A percentile compares a stretch with the other conserved stretches of the same genome.
These are phyloP conservation scores for Russula earlei DNA, from an alignment of 768 basidiomycete genomes.

Conservation along the genomic window DNA sequence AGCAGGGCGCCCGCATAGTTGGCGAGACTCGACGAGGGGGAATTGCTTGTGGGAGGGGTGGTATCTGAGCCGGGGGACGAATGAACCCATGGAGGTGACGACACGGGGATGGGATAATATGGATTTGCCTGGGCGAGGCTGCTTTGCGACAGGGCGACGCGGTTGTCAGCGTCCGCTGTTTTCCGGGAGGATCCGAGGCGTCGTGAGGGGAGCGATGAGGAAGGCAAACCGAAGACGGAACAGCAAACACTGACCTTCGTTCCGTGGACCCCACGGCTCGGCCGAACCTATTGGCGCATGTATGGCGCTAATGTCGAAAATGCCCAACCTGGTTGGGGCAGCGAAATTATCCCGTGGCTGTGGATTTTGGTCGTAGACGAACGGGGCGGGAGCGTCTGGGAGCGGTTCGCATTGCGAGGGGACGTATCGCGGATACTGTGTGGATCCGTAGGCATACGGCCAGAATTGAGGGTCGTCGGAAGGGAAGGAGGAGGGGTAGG, in stretches of 20 bases:
- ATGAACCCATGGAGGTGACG: conserved; percentile 12
- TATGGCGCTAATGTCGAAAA: conserved; percentile 11
- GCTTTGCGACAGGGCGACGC: background rate
- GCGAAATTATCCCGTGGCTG: background rate
- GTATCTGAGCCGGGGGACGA: conserved; percentile 8
- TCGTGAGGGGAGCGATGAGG: background rate
- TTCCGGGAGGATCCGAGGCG: background rate
- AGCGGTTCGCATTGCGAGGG: conserved; percentile 11
- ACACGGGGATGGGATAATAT: background rate
- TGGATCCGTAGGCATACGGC: conserved; percentile 1
- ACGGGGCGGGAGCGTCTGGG: background rate
- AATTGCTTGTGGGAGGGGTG: conserved; percentile 4
- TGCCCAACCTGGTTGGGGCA: conserved; percentile 3
- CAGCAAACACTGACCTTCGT: background rate
- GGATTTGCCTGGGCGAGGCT: conserved; percentile 4
- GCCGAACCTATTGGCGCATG: background rate
- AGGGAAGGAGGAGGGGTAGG: background rate
- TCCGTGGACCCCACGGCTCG: conserved; percentile 7
- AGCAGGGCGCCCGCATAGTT: background rate
- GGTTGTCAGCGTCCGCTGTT: background rate
- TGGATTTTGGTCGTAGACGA: background rate
- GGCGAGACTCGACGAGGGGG: background rate
- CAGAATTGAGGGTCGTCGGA: conserved; percentile 12
- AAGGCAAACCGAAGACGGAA: background rate
- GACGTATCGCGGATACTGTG: conserved; percentile 1